These are phyloP conservation scores for Priceomyces castillae DNA, from an alignment of 805 yeast species.

Conservation along the genomic window DNA sequence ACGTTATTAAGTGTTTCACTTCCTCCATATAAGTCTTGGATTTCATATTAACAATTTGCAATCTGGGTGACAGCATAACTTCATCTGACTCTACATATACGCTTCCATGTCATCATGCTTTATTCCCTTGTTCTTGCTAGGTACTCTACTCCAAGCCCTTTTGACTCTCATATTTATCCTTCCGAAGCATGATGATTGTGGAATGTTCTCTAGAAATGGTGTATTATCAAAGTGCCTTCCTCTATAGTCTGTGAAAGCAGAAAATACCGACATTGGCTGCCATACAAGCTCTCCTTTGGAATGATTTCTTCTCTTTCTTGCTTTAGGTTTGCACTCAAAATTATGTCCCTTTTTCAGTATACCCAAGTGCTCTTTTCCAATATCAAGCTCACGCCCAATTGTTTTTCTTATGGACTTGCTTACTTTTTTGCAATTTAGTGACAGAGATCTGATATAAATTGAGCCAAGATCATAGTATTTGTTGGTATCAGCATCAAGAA, in stretches of 20 bases:
- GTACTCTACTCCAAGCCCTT: slow-evolving; percentile 36
- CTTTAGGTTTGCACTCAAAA: neutral
- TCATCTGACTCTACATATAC: too few relatives aligned
- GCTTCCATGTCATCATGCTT: too few relatives aligned
- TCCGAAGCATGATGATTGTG: slow-evolving; percentile 36
- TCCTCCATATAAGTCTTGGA: too few relatives aligned
- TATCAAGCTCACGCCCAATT: slow-evolving; percentile 13
- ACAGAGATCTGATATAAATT: slow-evolving; percentile 1
- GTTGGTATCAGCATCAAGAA: slow-evolving; percentile 1
- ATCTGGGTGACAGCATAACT: too few relatives aligned
- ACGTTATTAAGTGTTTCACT: too few relatives aligned
- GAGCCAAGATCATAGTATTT: slow-evolving; percentile 2
- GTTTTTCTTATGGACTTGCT: slow-evolving; percentile 14
- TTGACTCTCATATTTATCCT: slow-evolving; percentile 38
- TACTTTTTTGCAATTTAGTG: slow-evolving; percentile 9
- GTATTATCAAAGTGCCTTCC: slow-evolving; percentile 26
- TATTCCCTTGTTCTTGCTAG: slow-evolving; percentile 11
- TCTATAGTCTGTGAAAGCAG: slow-evolving; percentile 31
- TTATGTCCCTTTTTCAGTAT: neutral
- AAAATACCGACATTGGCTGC: slow-evolving; percentile 32
- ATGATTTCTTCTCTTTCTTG: slow-evolving; percentile 13
- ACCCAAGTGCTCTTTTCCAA: slow-evolving; percentile 12
- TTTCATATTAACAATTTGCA: too few relatives aligned
- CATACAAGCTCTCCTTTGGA: slow-evolving; percentile 17
- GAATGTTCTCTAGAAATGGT: slow-evolving; percentile 27